These are phyloP conservation scores for Pythium monospermum DNA, from an alignment of 352 stramenopile species.

Conservation along the genomic window DNA sequence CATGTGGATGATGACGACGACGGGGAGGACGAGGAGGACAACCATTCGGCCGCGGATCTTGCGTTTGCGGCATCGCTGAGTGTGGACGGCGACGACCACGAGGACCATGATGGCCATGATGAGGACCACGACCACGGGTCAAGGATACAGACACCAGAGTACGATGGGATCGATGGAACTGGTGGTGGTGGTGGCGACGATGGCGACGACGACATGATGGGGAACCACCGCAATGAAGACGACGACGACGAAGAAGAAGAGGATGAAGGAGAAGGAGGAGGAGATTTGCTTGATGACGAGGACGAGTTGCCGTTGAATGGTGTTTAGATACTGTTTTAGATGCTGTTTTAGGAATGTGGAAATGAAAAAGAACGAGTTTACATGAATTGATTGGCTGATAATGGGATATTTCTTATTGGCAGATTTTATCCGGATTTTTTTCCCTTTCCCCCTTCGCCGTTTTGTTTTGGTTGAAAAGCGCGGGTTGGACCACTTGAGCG, in stretches of 20 bases:
- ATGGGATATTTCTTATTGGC: background rate
- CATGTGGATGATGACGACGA: slow-evolving; percentile 5
- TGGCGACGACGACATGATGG: slow-evolving; percentile 22
- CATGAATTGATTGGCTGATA: slow-evolving; percentile 5
- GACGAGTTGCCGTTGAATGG: slow-evolving; percentile 30
- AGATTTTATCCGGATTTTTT: no score
- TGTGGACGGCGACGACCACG: slow-evolving; percentile 11
- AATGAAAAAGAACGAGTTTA: no score
- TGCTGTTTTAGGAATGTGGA: no score
- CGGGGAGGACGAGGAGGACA: slow-evolving; percentile 9
- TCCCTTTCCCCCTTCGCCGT: slow-evolving; percentile 1
- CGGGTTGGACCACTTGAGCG: background rate
- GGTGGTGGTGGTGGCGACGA: slow-evolving; percentile 20
- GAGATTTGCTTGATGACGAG: slow-evolving; percentile 17
- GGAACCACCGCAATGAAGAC: slow-evolving; percentile 18
- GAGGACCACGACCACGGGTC: slow-evolving; percentile 2
- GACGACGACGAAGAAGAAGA: slow-evolving; percentile 31
- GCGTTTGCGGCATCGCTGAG: slow-evolving; percentile 15
- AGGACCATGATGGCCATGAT: slow-evolving; percentile 9
- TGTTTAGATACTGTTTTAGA: no score
- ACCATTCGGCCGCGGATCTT: slow-evolving; percentile 6
- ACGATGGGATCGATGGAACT: slow-evolving; percentile 1
- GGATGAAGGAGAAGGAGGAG: slow-evolving; percentile 24
- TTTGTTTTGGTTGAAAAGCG: slow-evolving; percentile 18
- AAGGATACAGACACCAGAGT: slow-evolving; percentile 15